Percentiles rank a stretch among this genome's conserved stretches.
phyloP scores from a whole-genome alignment of 345 rosid genomes.

The Salix viminalis region DNA sequence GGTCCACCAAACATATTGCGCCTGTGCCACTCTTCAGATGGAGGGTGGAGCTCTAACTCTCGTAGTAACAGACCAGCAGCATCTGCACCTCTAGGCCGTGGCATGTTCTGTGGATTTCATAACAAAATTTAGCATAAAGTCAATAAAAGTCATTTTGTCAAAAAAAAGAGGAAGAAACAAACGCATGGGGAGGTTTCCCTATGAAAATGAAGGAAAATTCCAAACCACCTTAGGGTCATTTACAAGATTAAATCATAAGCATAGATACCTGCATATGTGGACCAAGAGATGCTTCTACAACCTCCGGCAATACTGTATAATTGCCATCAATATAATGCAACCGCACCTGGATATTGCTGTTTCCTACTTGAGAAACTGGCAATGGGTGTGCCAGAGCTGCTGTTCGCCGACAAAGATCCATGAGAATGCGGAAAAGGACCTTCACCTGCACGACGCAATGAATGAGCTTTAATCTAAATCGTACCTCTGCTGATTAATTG shows the following conservation, averaged over 20 bases:
- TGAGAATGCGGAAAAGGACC: constrained; percentile 94
- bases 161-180: neutral
- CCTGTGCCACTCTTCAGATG: constrained; percentile 99
- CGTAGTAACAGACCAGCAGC: constrained; percentile 96
- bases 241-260: neutral
- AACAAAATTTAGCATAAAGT: neutral
- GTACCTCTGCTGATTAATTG: neutral
- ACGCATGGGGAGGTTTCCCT: neutral
- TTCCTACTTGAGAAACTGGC: constrained; percentile 95
- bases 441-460: constrained; percentile 55
- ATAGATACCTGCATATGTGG: constrained; percentile 95
- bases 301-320: constrained; percentile 96
- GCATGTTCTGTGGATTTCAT: constrained; percentile 73
- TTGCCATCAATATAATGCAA: constrained; percentile 96
- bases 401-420: constrained; percentile 95
- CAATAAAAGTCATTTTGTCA: neutral
- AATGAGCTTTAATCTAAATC: neutral
- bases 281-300: constrained; percentile 97
- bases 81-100: constrained; percentile 98
- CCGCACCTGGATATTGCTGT: constrained; percentile 84
- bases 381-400: constrained; percentile 64
- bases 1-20: constrained; percentile 96
- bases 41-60: constrained; percentile 95
- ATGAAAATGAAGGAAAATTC: neutral
- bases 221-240: neutral